These are phyloP conservation scores for Kodamaea plutei DNA, from an alignment of 1,139 yeast genomes.

Conservation along the genomic window DNA sequence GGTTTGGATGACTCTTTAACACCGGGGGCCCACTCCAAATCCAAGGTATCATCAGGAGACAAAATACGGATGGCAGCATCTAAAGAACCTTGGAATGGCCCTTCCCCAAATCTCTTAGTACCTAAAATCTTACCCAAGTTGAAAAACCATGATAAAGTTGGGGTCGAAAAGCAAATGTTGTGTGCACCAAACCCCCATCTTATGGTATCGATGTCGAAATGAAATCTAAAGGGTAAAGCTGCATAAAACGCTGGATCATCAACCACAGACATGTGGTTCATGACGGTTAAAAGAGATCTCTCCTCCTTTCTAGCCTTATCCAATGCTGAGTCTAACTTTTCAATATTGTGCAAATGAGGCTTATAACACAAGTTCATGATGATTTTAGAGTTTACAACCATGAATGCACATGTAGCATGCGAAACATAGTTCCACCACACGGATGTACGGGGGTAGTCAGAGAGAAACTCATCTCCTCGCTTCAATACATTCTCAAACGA, in stretches of 20 bases:
- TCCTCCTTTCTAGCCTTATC: conserved; percentile 60
- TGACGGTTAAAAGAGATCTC: conserved; percentile 76
- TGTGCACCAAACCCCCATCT: conserved; percentile 96
- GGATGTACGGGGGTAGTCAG: conserved; percentile 55
- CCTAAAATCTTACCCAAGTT: conserved; percentile 84
- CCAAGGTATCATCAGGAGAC: conserved; percentile 72
- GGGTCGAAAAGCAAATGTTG: conserved; percentile 76
- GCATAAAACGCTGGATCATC: conserved; percentile 95
- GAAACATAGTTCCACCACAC: conserved; percentile 65
- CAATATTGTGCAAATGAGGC: conserved; percentile 58
- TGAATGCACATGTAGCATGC: conserved; percentile 63
- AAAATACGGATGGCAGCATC: conserved; percentile 88
- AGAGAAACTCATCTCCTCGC: conserved; percentile 72
- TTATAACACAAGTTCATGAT: conserved; percentile 58
- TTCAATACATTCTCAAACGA: conserved; percentile 67
- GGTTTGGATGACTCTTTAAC: conserved; percentile 27
- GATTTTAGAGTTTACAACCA: conserved; percentile 64
- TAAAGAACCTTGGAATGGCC: conserved; percentile 86
- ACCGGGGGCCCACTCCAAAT: conserved; percentile 44
- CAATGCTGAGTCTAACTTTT: conserved; percentile 61
- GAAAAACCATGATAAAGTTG: conserved; percentile 57
- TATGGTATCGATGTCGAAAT: conserved; percentile 58
- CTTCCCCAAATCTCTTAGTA: conserved; percentile 83
- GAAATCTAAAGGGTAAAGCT: conserved; percentile 69
- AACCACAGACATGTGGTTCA: conserved; percentile 93